Base-by-base conservation (phyloP, 257 asterid species). In the Petunia axillaris region DNA sequence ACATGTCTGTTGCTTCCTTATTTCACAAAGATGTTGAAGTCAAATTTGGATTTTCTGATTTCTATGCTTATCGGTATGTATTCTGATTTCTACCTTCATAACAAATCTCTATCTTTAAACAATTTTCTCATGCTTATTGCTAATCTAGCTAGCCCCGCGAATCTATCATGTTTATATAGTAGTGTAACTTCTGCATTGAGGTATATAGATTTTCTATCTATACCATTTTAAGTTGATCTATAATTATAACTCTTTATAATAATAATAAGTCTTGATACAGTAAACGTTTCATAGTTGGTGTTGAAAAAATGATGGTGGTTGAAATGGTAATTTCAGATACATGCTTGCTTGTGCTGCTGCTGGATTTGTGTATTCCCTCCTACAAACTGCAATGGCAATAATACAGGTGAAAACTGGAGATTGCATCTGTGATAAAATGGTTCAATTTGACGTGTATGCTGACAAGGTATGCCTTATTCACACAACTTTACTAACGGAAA, bases 341-440 rank as follows among this genome's bases (percentile, higher is more conserved):
- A 54, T 62, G 67, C 54, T 58, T n/a, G 80, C 58, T 58, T 41
- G 65, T 55, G 6, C 65, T 76, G 70, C 41, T 39, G 39, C 41
- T 76, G 80, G 80, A 76, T 55, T 76, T 55, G 37, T 76, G 2
- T 76, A 76, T 76, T 76, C 80, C 53, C 67, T 76, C n/a, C 10
- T 76, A 59, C 80, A 76, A 58, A 15, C 67, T 40, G 57, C 55
- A 39, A 8, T 76, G 39, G 57, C 80, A 76, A 58, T 58, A 58
- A 55, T 76, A 40, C 55, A 38, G 37, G 70, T 15, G 57, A 41
- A 76, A 39, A 55, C 80, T 35, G 80, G 54, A 55, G 80, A 75
- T 38, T 58, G 25, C 25, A 1, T 46, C 6, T 8, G 25, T 35
- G 58, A 58, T 38, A 44, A 40, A 40, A 52, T 76, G 13, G 4